Evolutionary conservation across 768 basidiomycete genomes (phyloP).

Genomic region (Pleurotus eryngii): DNA sequence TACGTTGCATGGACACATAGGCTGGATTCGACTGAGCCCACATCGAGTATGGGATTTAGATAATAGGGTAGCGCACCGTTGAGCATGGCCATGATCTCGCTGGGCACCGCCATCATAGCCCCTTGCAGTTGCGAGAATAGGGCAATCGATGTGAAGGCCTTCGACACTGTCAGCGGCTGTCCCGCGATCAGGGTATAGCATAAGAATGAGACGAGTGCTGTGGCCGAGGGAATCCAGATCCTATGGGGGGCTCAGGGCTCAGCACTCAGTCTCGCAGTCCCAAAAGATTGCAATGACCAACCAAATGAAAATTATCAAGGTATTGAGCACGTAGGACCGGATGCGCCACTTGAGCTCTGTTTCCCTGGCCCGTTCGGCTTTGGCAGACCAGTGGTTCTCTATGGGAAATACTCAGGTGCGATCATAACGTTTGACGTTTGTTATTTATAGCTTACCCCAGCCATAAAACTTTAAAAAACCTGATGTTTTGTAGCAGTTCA

Average conservation of each 20-base stretch:
- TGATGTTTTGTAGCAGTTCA: conserved; percentile 72
- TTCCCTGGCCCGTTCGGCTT: conserved; percentile 51
- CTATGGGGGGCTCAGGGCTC: conserved; percentile 25
- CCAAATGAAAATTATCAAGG: conserved; percentile 69
- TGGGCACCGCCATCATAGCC: conserved; percentile 63
- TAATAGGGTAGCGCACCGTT: conserved; percentile 37
- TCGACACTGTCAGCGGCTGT: conserved; percentile 67
- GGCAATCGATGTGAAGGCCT: conserved; percentile 78
- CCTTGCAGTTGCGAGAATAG: conserved; percentile 70
- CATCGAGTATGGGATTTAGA: neutral
- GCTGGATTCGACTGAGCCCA: conserved; percentile 33
- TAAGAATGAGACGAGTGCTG: conserved; percentile 58
- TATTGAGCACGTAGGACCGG: conserved; percentile 57
- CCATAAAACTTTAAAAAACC: conserved; percentile 73
- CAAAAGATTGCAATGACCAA: conserved; percentile 22
- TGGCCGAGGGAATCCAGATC: conserved; percentile 73
- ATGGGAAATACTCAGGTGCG: conserved; percentile 4
- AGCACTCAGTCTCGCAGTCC: too few species aligned
- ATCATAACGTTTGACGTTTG: neutral
- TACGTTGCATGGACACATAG: conserved; percentile 79
- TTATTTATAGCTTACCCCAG: conserved; percentile 49
- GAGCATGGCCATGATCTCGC: conserved; percentile 61
- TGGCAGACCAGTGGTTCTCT: conserved; percentile 61
- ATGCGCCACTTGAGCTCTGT: conserved; percentile 67
- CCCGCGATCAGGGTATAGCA: conserved; percentile 67